Conservation (phyloP, 768 basidiomycete species). For the Scleroderma citrinum region DNA sequence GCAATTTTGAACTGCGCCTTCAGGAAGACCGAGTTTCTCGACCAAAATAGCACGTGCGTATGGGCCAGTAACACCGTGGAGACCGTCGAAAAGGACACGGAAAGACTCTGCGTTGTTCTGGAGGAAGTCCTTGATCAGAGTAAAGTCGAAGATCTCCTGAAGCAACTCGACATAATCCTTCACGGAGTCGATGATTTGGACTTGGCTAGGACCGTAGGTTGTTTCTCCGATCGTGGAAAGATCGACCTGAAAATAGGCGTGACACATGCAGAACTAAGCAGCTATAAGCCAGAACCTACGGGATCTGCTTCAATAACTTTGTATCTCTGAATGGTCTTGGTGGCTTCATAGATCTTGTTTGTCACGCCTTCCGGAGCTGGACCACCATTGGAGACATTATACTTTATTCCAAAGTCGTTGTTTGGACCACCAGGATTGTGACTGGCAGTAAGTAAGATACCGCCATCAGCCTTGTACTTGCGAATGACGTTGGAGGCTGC, state of each 20-base stretch:
- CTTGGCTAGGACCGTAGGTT: slow-evolving; percentile 74
- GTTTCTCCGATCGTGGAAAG: slow-evolving; percentile 76
- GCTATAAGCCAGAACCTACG: slow-evolving; percentile 32
- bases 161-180: slow-evolving; percentile 81
- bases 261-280: neutral
- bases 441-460: slow-evolving; percentile 92
- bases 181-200: slow-evolving; percentile 93
- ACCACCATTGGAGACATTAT: slow-evolving; percentile 96
- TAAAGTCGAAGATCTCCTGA: slow-evolving; percentile 90
- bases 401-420: slow-evolving; percentile 99
- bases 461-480: slow-evolving; percentile 93
- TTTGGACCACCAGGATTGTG: slow-evolving; percentile 99
- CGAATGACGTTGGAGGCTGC: slow-evolving; percentile 95
- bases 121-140: slow-evolving; percentile 87
- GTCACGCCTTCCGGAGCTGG: slow-evolving; percentile 96
- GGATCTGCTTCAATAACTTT: slow-evolving; percentile 73
- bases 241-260: slow-evolving; percentile 51
- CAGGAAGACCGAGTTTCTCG: slow-evolving; percentile 72
- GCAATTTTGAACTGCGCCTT: slow-evolving; percentile 84
- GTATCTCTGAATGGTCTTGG: slow-evolving; percentile 82
- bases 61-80: slow-evolving; percentile 96
- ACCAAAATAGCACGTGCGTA: slow-evolving; percentile 89
- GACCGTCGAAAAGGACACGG: slow-evolving; percentile 90
- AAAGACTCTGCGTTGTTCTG: slow-evolving; percentile 58
- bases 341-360: slow-evolving; percentile 90